phyloP scores from a whole-genome alignment of 768 basidiomycete species.

The Mycena olivaceomarginata region DNA sequence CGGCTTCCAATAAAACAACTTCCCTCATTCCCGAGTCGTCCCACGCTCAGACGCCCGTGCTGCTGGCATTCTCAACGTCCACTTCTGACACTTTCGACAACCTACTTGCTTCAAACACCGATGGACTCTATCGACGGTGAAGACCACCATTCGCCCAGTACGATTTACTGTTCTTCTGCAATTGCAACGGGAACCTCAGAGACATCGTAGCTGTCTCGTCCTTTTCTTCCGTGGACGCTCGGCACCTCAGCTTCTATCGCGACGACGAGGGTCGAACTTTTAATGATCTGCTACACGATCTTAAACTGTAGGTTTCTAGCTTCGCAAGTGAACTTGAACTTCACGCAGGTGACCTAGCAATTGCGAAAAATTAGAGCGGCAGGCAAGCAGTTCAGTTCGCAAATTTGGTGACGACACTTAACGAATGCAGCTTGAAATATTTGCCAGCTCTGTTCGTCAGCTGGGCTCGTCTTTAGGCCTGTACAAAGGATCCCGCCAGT shows the following conservation, averaged over 20 bases:
- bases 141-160: slow-evolving; percentile 18
- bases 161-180: not conserved
- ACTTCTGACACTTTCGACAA: not conserved
- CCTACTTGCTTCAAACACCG: not conserved
- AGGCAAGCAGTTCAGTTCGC: not conserved
- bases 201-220: slow-evolving; percentile 13
- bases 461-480: slow-evolving; percentile 39
- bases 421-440: slow-evolving; percentile 25
- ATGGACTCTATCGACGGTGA: not conserved
- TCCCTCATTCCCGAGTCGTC: no score
- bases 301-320: not conserved
- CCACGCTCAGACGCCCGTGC: not conserved
- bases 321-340: not conserved
- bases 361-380: slow-evolving; percentile 34
- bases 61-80: not conserved
- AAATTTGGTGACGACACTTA: not conserved
- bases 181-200: not conserved
- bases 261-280: slow-evolving; percentile 5
- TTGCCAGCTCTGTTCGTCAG: slow-evolving; percentile 36
- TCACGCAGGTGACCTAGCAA: not conserved
- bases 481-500: slow-evolving; percentile 35
- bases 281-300: slow-evolving; percentile 19
- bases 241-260: not conserved
- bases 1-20: no score
- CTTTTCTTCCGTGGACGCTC: slow-evolving; percentile 6